Percentiles rank a stretch among this genome's conserved stretches.
Evolutionary conservation across 768 basidiomycete species (phyloP).

Genomic region (Kwoniella bestiolae): DNA sequence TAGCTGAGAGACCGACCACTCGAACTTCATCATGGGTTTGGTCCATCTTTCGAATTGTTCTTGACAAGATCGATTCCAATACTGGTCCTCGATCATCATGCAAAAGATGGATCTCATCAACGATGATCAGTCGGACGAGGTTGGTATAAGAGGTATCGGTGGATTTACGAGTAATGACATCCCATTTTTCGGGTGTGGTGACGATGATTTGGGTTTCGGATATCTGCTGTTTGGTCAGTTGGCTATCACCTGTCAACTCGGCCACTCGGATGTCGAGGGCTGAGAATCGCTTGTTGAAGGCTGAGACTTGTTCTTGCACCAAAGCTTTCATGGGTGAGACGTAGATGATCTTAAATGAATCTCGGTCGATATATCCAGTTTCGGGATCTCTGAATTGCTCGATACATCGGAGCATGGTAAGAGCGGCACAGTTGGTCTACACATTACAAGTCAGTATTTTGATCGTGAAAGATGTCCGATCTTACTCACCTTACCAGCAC

Average conservation of each 20-base stretch:
- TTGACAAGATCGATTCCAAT: conserved; percentile 83
- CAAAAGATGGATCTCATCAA: conserved; percentile 95
- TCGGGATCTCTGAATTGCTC: conserved; percentile 81
- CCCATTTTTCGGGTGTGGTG: conserved; percentile 99
- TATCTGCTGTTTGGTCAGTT: conserved; percentile 98
- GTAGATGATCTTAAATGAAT: conserved; percentile 94
- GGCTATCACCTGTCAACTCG: conserved; percentile 94
- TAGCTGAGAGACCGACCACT: conserved; percentile 92
- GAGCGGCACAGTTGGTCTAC: conserved; percentile 96
- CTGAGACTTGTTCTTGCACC: conserved; percentile 98
- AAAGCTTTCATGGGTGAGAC: conserved; percentile 99
- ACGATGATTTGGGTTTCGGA: conserved; percentile 97
- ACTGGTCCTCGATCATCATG: conserved; percentile 99
- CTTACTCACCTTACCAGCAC: conserved; percentile 86
- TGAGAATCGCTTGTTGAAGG: conserved; percentile 77
- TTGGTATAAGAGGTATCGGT: conserved; percentile 97
- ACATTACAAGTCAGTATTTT: conserved; percentile 35
- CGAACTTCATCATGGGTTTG: conserved; percentile 91
- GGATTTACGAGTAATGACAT: conserved; percentile 97
- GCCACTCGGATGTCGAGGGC: conserved; percentile 80
- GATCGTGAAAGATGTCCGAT: neutral
- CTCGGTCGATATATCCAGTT: conserved; percentile 78
- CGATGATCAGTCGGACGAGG: conserved; percentile 91
- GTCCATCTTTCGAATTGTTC: conserved; percentile 91
- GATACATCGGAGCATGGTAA: conserved; percentile 89